phyloP scores from a whole-genome alignment of 169 alveolate genomes.

The Plasmodium coatneyi region DNA sequence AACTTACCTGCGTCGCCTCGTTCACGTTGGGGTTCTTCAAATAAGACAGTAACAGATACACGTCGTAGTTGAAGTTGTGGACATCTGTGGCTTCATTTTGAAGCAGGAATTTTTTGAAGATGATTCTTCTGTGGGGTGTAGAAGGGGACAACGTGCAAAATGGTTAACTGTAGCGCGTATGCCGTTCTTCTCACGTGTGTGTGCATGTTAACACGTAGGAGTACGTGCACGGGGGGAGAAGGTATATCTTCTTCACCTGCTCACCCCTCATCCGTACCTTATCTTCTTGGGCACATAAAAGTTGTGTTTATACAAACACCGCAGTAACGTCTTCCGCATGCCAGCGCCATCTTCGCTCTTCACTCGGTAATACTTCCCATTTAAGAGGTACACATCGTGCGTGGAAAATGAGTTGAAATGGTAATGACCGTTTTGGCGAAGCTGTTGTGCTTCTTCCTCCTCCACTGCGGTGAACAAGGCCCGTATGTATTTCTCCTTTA shows the following conservation, averaged over 20 bases:
- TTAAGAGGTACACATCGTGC: conserved; percentile 31
- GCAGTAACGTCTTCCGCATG: conserved; percentile 22
- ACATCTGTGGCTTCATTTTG: conserved; percentile 29
- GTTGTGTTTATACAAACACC: conserved; percentile 21
- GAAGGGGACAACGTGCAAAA: neutral
- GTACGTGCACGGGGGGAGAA: neutral
- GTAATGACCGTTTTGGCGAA: neutral
- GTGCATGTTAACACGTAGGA: neutral
- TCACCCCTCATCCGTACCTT: conserved; percentile 16
- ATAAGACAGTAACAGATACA: conserved; percentile 61
- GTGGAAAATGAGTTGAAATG: conserved; percentile 7
- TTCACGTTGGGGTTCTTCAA: conserved; percentile 47
- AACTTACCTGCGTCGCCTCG: conserved; percentile 51
- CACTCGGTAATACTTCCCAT: conserved; percentile 29
- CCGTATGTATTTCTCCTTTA: conserved; percentile 42
- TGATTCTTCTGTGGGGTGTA: conserved; percentile 25
- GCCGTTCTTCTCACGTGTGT: neutral
- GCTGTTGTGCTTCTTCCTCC: conserved; percentile 1
- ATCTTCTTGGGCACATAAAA: conserved; percentile 57
- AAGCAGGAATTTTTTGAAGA: conserved; percentile 52
- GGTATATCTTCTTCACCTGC: neutral
- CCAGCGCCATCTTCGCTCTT: conserved; percentile 22
- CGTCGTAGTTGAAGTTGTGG: conserved; percentile 34
- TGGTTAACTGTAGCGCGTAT: neutral
- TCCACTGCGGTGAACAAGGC: conserved; percentile 28